Evolutionary conservation across 352 stramenopile genomes (phyloP), one percentile per base, ranked within the genome.

Genomic region (Phytophthora litchii): DNA sequence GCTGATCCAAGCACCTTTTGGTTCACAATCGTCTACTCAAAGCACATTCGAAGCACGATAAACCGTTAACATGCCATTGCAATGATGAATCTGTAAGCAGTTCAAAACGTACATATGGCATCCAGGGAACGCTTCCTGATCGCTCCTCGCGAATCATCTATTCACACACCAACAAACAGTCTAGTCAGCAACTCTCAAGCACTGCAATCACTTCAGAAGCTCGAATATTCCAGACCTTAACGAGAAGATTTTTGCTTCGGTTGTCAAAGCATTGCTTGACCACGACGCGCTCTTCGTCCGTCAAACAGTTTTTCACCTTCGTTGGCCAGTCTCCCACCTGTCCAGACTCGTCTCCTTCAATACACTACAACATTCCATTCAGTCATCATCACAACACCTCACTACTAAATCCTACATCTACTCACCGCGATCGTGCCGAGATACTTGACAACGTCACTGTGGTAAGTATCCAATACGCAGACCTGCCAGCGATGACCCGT

Each of bases 341-440:
- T 25, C 86, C 81, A 8, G 77, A 90, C 50, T 91, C 82, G 41
- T 91, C 78, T 41, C 77, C 74, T 76, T 94, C 86, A 46, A 92
- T 77, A 38, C 83, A 92, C 81, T 92, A 12, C 6, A 53, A 4
- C 21, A 44, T 10, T 20, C 6, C 29, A 36, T 41, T 37, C 16
- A 23, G 14, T 25, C 1, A 10, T 1, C 35, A 47, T 42, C n/a
- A 35, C 20, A 46, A 36, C 32, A 23, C 13, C n/a, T 9, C 38
- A 60, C 4, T 13, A 42, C 17, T 1, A 55, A 19, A 7, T 7
- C 4, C 13, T 35, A 40, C 32, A 40, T 31, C 1, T 31, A 48
- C 78, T 29, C 64, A 94, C 85, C 60, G 81, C 86, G 43, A 94
- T 77, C 37, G 69, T 86, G 31, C 72, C 74, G 17, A 92, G 76